Percentiles rank a stretch among this genome's conserved stretches.
Evolutionary conservation across 805 yeast genomes (phyloP).

Genomic region (Wickerhamomyces sydowiorum): DNA sequence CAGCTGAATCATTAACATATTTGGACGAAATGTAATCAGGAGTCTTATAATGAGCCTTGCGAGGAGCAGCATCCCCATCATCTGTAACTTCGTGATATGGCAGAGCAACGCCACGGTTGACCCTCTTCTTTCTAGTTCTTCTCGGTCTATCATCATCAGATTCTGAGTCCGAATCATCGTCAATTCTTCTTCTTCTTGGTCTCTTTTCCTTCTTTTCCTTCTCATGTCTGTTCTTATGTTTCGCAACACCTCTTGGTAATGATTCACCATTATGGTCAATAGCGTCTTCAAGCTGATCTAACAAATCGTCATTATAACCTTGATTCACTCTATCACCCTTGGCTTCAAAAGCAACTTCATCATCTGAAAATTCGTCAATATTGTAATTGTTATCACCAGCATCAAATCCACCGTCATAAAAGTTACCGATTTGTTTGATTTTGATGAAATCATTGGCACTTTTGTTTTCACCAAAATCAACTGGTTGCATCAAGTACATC

Average conservation of each 20-base stretch:
- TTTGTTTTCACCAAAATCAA: conserved; percentile 29
- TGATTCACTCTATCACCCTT: conserved; percentile 10
- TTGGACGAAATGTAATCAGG: conserved; percentile 40
- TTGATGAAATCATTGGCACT: conserved; percentile 29
- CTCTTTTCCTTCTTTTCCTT: conserved; percentile 4
- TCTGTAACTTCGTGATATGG: conserved; percentile 28
- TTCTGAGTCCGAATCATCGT: conserved; percentile 6
- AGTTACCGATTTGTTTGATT: conserved; percentile 6
- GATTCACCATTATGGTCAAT: conserved; percentile 5
- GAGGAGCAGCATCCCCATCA: conserved; percentile 17
- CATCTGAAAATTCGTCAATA: conserved; percentile 31
- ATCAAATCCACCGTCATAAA: conserved; percentile 23
- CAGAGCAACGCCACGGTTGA: conserved; percentile 7
- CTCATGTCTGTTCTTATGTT: conserved; percentile 9
- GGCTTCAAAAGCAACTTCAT: conserved; percentile 34
- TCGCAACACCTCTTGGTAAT: conserved; percentile 18
- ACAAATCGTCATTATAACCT: conserved; percentile 14
- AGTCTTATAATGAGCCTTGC: not conserved
- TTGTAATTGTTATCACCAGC: conserved; percentile 32
- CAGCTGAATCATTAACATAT: conserved; percentile 56
- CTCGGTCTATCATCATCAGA: conserved; percentile 3
- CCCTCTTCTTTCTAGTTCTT: conserved; percentile 7
- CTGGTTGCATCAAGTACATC: conserved; percentile 34
- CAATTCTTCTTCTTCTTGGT: conserved; percentile 9
- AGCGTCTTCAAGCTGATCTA: conserved; percentile 14